A percentile compares a stretch with the other conserved stretches of the same genome.
These are phyloP conservation scores for Pneumocystis carinii DNA, from an alignment of 1,139 yeast species.

Conservation along the genomic window DNA sequence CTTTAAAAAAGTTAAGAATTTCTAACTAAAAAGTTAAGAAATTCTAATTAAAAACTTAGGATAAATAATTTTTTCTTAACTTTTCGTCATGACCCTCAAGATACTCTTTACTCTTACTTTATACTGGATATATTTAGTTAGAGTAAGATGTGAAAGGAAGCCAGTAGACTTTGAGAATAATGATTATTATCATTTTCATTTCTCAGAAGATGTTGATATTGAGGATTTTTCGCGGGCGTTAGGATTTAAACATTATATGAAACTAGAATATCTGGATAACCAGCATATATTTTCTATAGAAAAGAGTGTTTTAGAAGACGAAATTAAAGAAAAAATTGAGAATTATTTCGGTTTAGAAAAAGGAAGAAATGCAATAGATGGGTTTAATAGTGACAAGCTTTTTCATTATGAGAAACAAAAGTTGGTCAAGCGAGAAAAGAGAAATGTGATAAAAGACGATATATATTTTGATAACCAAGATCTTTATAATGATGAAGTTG, in stretches of 20 bases:
- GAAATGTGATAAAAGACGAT: slow-evolving; percentile 9
- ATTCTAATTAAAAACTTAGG: too few species aligned
- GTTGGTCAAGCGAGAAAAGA: slow-evolving; percentile 8
- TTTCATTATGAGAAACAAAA: slow-evolving; percentile 13
- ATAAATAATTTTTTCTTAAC: too few species aligned
- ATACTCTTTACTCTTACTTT: too few species aligned
- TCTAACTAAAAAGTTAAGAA: too few species aligned
- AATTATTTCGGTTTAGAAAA: slow-evolving; percentile 1
- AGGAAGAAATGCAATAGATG: neutral
- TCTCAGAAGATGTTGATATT: slow-evolving; percentile 1
- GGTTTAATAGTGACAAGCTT: slow-evolving; percentile 10
- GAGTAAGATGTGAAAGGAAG: too few species aligned
- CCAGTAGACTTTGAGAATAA: neutral
- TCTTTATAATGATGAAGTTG: neutral
- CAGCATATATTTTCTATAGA: slow-evolving; percentile 24
- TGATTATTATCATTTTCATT: slow-evolving; percentile 6
- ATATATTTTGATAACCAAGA: neutral
- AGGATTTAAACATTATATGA: slow-evolving; percentile 23
- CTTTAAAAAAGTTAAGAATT: too few species aligned
- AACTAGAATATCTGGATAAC: slow-evolving; percentile 21
- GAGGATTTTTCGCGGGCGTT: slow-evolving; percentile 10
- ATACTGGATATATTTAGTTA: too few species aligned
- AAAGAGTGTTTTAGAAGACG: slow-evolving; percentile 10
- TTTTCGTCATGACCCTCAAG: too few species aligned
- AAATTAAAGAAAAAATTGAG: slow-evolving; percentile 1